Conservation (phyloP, 2,329 filamentous ascomycete genomes). For the Hymenoscyphus fraxineus region DNA sequence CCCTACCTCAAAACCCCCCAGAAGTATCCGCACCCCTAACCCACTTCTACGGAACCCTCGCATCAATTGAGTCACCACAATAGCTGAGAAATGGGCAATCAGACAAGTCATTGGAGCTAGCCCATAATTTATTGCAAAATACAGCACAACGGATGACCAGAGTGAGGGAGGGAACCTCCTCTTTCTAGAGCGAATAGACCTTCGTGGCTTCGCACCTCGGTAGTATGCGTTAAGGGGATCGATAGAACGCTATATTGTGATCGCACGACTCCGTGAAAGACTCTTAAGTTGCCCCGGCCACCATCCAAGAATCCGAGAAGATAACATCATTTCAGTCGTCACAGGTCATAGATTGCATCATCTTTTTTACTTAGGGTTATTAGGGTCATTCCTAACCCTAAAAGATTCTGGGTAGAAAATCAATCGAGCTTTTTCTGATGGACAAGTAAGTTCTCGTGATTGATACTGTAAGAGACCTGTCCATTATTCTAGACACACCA, state of each 20-base stretch:
- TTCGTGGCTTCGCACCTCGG: slow-evolving; percentile 13
- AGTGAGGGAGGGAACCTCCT: slow-evolving; percentile 18
- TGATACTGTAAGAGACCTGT: too few species aligned
- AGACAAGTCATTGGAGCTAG: too few species aligned
- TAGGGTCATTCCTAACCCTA: neutral
- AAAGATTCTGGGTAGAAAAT: neutral
- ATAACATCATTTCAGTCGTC: slow-evolving; percentile 12
- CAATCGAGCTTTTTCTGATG: neutral
- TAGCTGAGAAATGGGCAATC: too few species aligned
- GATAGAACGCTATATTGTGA: slow-evolving; percentile 7
- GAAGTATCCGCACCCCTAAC: too few species aligned
- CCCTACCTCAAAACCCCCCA: too few species aligned
- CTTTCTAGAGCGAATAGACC: slow-evolving; percentile 14
- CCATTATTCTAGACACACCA: too few species aligned
- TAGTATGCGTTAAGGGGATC: slow-evolving; percentile 17
- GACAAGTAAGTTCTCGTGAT: neutral
- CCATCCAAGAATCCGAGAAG: slow-evolving; percentile 14
- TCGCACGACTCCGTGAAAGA: slow-evolving; percentile 6
- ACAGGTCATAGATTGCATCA: slow-evolving; percentile 15
- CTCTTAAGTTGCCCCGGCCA: slow-evolving; percentile 16
- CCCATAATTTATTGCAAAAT: slow-evolving; percentile 20
- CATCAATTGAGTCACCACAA: too few species aligned
- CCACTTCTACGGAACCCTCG: too few species aligned
- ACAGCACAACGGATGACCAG: slow-evolving; percentile 13
- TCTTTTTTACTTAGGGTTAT: slow-evolving; percentile 17